Conservation (phyloP, 202 grass and related monocot genomes). For the Schoenoplectus triqueter region DNA sequence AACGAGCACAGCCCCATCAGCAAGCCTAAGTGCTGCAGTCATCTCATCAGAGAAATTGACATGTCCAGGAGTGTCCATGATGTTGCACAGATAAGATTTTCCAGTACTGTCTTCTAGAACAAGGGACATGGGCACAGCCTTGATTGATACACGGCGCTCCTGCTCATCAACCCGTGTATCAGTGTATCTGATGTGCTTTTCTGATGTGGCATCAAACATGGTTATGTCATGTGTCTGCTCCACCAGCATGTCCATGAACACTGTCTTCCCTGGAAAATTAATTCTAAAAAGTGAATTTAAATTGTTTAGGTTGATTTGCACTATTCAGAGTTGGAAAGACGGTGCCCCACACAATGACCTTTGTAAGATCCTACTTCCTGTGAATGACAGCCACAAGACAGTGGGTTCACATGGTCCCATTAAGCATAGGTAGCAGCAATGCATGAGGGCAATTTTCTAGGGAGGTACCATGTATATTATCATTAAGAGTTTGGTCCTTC, state of each 20-base stretch:
- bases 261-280: constrained; percentile 63
- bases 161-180: constrained; percentile 96
- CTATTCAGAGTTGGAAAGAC: background rate
- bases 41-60: constrained; percentile 99
- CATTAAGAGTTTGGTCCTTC: background rate
- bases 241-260: constrained; percentile 99
- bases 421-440: background rate
- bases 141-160: constrained; percentile 94
- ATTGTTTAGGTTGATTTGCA: too few relatives aligned
- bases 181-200: constrained; percentile 81
- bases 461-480: background rate
- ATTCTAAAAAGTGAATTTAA: background rate
- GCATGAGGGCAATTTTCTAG: background rate
- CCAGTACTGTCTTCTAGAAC: constrained; percentile 88
- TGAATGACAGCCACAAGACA: background rate
- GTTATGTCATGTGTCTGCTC: constrained; percentile 96
- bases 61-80: constrained; percentile 96
- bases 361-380: background rate
- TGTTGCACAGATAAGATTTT: constrained; percentile 94
- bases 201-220: constrained; percentile 77
- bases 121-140: constrained; percentile 95
- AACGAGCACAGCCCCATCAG: constrained; percentile 84
- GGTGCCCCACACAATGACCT: background rate
- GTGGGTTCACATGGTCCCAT: background rate
- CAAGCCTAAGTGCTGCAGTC: constrained; percentile 82